These are phyloP conservation scores for Cyclotella atomus DNA, from an alignment of 108 stramenopile species.

Conservation along the genomic window DNA sequence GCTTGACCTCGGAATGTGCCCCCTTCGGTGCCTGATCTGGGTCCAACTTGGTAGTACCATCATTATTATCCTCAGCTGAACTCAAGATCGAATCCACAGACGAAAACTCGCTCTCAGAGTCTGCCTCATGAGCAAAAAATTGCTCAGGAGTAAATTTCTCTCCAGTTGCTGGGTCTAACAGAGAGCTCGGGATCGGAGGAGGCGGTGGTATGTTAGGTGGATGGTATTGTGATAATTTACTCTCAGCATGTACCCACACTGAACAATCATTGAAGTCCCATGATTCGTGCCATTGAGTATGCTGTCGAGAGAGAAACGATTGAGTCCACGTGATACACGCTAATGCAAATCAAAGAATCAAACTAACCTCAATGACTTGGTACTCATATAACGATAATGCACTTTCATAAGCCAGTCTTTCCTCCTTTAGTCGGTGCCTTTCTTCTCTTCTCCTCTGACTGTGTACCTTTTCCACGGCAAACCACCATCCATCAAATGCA, in stretches of 20 bases:
- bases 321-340: background rate
- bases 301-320: conserved; percentile 3
- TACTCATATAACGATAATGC: conserved; percentile 30
- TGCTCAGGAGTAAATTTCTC: conserved; percentile 27
- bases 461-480: conserved; percentile 8
- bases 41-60: background rate
- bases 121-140: conserved; percentile 26
- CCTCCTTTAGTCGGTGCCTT: conserved; percentile 13
- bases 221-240: conserved; percentile 22
- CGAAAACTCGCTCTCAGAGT: conserved; percentile 21
- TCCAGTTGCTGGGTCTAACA: conserved; percentile 23
- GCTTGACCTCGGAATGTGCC: conserved; percentile 22
- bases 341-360: background rate
- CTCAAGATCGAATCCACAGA: background rate
- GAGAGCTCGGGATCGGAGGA: conserved; percentile 28
- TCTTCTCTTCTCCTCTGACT: conserved; percentile 18
- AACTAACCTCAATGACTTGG: conserved; percentile 27
- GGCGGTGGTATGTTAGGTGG: conserved; percentile 20
- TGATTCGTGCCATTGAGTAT: conserved; percentile 24
- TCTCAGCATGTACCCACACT: conserved; percentile 35
- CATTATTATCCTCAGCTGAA: background rate
- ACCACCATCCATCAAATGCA: conserved; percentile 40
- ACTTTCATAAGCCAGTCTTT: conserved; percentile 39
- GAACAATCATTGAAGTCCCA: conserved; percentile 54
- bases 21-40: background rate